These are phyloP conservation scores for Pholiota molesta DNA, from an alignment of 768 basidiomycete genomes.

Conservation along the genomic window DNA sequence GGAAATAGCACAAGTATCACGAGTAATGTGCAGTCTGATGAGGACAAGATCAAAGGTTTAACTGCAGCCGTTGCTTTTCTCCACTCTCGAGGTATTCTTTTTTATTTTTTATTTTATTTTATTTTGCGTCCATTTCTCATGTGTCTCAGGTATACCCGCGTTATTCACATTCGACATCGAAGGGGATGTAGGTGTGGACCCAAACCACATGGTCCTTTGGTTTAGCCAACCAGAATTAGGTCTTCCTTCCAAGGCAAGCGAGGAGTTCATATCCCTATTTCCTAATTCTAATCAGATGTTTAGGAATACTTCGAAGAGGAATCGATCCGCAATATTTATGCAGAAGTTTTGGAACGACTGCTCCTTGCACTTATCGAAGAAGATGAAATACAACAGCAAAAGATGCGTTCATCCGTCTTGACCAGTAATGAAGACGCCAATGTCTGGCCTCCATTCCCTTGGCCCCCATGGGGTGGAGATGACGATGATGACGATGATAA, in stretches of 20 bases:
- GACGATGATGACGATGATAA: slow-evolving; percentile 52
- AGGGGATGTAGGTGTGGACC: slow-evolving; percentile 85
- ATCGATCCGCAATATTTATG: slow-evolving; percentile 68
- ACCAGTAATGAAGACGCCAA: slow-evolving; percentile 41
- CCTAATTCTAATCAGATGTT: not conserved
- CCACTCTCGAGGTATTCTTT: slow-evolving; percentile 73
- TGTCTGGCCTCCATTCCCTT: slow-evolving; percentile 81
- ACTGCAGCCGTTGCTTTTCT: slow-evolving; percentile 85
- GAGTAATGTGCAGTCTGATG: slow-evolving; percentile 3
- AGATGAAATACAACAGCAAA: slow-evolving; percentile 39
- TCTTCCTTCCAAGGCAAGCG: slow-evolving; percentile 79
- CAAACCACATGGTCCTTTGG: slow-evolving; percentile 85
- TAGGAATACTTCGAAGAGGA: slow-evolving; percentile 92
- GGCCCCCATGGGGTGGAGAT: slow-evolving; percentile 83
- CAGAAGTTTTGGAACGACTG: slow-evolving; percentile 65
- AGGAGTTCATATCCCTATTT: not conserved
- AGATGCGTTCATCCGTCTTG: slow-evolving; percentile 20
- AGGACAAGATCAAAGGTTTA: slow-evolving; percentile 52
- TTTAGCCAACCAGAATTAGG: slow-evolving; percentile 82
- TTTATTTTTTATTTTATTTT: too few species aligned
- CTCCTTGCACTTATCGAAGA: slow-evolving; percentile 62
- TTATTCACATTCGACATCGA: slow-evolving; percentile 85
- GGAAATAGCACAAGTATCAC: slow-evolving; percentile 49
- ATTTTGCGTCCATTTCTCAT: slow-evolving; percentile 5
- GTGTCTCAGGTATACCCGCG: slow-evolving; percentile 64